Conservation (phyloP, 331 rosid species). For the Cydonia oblonga region DNA sequence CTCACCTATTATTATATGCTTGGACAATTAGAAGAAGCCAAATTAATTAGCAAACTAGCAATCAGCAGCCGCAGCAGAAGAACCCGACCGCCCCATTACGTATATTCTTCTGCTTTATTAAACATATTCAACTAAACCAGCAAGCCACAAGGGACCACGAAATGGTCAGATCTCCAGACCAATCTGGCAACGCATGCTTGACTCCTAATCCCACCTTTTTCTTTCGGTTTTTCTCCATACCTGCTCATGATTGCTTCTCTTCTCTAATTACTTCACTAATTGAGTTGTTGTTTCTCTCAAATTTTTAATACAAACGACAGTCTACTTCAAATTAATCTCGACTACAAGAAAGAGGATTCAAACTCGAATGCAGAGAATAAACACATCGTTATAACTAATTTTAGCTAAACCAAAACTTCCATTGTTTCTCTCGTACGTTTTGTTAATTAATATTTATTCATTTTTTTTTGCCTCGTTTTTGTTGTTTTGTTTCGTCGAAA, state of each 20-base stretch:
- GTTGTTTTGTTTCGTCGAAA: neutral
- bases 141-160: neutral
- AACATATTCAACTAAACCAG: neutral
- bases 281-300: no score
- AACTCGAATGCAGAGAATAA: neutral
- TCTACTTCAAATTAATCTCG: no score
- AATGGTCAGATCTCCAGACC: neutral
- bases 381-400: fast-evolving
- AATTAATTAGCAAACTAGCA: neutral
- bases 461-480: neutral
- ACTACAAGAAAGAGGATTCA: no score
- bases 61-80: neutral
- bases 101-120: neutral
- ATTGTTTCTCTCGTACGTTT: neutral
- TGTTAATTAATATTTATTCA: no score
- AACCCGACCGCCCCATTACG: neutral
- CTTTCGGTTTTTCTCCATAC: neutral
- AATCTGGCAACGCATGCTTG: neutral
- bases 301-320: no score
- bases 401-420: no score
- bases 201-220: neutral
- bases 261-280: no score
- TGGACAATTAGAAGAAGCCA: neutral
- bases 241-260: neutral
- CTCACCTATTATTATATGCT: neutral